Base-by-base conservation (phyloP, 2,329 filamentous ascomycete species). In the Ceratocystis eucalypticola region DNA sequence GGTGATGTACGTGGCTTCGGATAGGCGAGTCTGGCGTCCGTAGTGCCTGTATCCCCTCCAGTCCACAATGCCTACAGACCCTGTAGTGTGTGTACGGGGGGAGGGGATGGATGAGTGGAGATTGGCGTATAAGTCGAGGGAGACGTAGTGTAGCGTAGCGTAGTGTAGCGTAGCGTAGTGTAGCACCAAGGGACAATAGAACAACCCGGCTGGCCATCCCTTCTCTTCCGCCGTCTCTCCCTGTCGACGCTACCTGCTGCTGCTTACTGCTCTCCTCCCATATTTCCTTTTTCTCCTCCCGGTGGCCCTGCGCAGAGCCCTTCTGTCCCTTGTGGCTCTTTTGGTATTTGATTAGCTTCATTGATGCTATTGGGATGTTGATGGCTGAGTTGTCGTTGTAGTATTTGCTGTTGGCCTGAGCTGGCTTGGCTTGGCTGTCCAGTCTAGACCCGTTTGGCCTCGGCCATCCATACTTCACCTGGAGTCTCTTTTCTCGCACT, bases 111-210 rank as follows among this genome's bases (percentile, higher is more conserved):
- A 10, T 10, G 48, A 22, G 48, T 53, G 48, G 48, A 53, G 20
- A 53, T 53, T 53, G 48, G 48, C 22, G 48, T 53, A 25, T 53
- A 53, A 53, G 55, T 37, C 17, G 55, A 59, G 55, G 25, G 55
- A 59, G 28, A n/a, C n/a, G 25, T 37, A n/a, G 55, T 59, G 55
- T 30, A n/a, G 28, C 33, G 53, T 57, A 22, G 53, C 53, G 28
- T 57, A 17, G 25, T 57, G 53, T 57, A 22, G 53, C 8, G 33
- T 10, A 37, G 33, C 12, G 55, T 59, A n/a, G 28, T 59, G 55
- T 59, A 25, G 55, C 25, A 59, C 55, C 55, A 59, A 37, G 55
- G 55, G 33, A 8, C 17, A 17, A 59, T 25, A 25, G 7, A 50
- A 2, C 48, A 25, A 12, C 6, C 20, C 25, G 7, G 25, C 28